Conservation (phyloP, 768 basidiomycete species). For the Tricholoma saponaceum region DNA sequence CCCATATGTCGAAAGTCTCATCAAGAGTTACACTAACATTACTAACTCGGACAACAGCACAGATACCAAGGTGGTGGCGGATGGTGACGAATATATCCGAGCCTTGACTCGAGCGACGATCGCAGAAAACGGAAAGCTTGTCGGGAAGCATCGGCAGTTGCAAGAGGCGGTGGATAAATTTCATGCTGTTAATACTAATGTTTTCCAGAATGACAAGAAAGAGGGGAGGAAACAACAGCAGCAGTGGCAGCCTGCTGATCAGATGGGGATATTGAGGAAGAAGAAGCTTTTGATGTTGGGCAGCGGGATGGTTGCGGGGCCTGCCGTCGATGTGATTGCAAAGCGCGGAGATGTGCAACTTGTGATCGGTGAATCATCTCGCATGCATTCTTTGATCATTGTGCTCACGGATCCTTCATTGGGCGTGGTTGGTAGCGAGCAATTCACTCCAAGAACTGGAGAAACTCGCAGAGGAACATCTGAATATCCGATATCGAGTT, state of each 20-base stretch:
- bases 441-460: constrained; percentile 62
- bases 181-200: constrained; percentile 16
- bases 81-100: constrained; percentile 23
- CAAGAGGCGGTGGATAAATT: constrained; percentile 44
- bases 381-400: constrained; percentile 33
- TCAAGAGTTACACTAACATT: constrained; percentile 38
- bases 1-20: constrained; percentile 63
- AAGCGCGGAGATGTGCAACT: constrained; percentile 60
- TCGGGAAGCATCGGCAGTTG: constrained; percentile 55
- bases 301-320: constrained; percentile 94
- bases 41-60: neutral
- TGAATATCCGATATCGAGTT: constrained; percentile 50
- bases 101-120: constrained; percentile 73
- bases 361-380: constrained; percentile 54
- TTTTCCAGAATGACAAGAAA: neutral
- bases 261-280: constrained; percentile 27
- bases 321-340: constrained; percentile 74
- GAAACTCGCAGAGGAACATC: constrained; percentile 36
- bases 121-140: constrained; percentile 53
- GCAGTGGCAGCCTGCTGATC: neutral
- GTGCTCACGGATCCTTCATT: constrained; percentile 4
- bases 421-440: constrained; percentile 48
- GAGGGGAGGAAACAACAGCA: neutral
- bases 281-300: constrained; percentile 80
- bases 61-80: neutral